Percentiles rank a stretch among this genome's conserved stretches.
Conservation (phyloP, 1,284 basidiomycete genomes). For the Malassezia sympodialis region DNA sequence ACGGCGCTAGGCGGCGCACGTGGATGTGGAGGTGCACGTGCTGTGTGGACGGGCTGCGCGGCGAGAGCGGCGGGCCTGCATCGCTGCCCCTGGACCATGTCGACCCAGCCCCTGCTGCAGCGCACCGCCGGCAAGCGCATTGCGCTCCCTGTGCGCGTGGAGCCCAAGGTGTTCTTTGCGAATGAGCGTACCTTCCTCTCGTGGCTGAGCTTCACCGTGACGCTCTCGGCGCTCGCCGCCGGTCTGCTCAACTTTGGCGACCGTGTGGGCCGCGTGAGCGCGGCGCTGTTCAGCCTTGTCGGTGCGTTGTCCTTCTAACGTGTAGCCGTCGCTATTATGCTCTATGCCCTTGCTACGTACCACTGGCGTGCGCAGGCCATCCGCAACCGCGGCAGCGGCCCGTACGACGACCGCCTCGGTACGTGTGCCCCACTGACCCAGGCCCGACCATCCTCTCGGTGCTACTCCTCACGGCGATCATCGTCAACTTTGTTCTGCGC, state of each 20-base stretch:
- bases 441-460: conserved; percentile 46
- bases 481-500: conserved; percentile 48
- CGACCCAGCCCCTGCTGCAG: conserved; percentile 92
- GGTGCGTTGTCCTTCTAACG: conserved; percentile 54
- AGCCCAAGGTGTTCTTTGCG: conserved; percentile 48
- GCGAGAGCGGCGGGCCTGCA: background rate
- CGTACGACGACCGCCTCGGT: conserved; percentile 91
- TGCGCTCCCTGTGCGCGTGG: conserved; percentile 46
- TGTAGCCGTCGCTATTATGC: conserved; percentile 93
- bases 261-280: conserved; percentile 72
- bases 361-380: conserved; percentile 94
- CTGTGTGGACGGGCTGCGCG: background rate
- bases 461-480: conserved; percentile 45
- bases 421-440: conserved; percentile 9
- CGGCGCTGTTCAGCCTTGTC: conserved; percentile 81
- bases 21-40: conserved; percentile 18
- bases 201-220: conserved; percentile 49
- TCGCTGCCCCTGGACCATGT: conserved; percentile 64
- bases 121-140: conserved; percentile 61
- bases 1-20: conserved; percentile 9
- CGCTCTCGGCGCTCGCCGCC: conserved; percentile 45
- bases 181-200: conserved; percentile 48
- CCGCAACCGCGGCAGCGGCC: conserved; percentile 76
- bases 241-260: conserved; percentile 49
- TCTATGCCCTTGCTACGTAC: conserved; percentile 87